Conservation (phyloP, 2,329 filamentous ascomycete species). For the Ascochyta pisi region DNA sequence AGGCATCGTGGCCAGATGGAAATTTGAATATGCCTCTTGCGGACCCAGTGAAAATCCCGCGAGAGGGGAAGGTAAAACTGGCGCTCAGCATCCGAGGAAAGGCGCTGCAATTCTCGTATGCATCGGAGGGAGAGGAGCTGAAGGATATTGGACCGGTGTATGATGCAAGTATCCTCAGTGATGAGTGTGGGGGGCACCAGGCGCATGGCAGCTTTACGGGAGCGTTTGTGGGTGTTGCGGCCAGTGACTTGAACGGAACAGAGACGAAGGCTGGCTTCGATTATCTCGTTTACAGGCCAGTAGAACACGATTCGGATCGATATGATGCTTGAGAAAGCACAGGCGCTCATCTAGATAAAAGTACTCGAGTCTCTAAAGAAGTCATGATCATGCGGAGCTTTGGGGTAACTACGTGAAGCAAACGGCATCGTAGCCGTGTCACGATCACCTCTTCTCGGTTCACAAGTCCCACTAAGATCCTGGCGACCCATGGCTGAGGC, state of each 20-base stretch:
- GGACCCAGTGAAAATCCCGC: slow-evolving; percentile 58
- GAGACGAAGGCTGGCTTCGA: slow-evolving; percentile 40
- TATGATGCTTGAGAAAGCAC: slow-evolving; percentile 31
- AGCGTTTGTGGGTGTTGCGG: slow-evolving; percentile 51
- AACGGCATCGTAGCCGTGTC: neutral
- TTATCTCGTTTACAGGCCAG: slow-evolving; percentile 43
- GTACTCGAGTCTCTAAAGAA: neutral
- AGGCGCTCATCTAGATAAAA: neutral
- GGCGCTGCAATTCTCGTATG: slow-evolving; percentile 64
- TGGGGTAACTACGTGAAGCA: neutral
- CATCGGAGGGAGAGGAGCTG: slow-evolving; percentile 54
- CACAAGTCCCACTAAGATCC: neutral
- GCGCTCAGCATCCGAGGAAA: slow-evolving; percentile 60
- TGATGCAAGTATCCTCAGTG: slow-evolving; percentile 66
- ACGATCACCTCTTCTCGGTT: neutral
- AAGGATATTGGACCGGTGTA: slow-evolving; percentile 62
- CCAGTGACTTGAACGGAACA: slow-evolving; percentile 42
- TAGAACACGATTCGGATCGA: slow-evolving; percentile 39
- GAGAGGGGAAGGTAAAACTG: slow-evolving; percentile 62
- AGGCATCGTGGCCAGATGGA: slow-evolving; percentile 63
- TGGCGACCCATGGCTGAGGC: slow-evolving; percentile 23
- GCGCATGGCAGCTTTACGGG: slow-evolving; percentile 70
- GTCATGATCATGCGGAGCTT: neutral
- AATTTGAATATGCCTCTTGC: slow-evolving; percentile 54
- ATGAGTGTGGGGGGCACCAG: slow-evolving; percentile 69